Evolutionary conservation across 805 yeast species (phyloP).

Genomic region (Lipomyces yamadae): DNA sequence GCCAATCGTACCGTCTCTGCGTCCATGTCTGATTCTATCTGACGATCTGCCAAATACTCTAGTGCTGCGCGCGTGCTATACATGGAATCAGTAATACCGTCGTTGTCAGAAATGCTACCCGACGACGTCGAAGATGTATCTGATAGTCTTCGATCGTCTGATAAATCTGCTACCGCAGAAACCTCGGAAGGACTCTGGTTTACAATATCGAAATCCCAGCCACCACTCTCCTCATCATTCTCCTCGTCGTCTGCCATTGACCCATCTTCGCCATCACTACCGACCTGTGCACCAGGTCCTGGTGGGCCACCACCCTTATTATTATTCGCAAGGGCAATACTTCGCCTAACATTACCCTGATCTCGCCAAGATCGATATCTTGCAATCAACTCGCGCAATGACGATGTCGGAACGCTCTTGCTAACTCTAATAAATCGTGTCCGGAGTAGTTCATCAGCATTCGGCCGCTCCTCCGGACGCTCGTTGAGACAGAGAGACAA

Average conservation of each 20-base stretch:
- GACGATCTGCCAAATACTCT: constrained; percentile 5
- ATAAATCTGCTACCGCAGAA: not conserved
- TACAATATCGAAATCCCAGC: constrained; percentile 36
- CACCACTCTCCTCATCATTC: constrained; percentile 10
- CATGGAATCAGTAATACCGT: not conserved
- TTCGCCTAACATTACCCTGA: constrained; percentile 56
- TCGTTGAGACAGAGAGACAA: constrained; percentile 93
- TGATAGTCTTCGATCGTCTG: not conserved
- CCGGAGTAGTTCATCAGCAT: constrained; percentile 81
- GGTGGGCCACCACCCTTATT: constrained; percentile 6
- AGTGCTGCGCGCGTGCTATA: not conserved
- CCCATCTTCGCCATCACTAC: constrained; percentile 38
- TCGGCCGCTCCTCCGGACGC: constrained; percentile 83
- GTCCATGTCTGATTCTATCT: constrained; percentile 4
- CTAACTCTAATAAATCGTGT: constrained; percentile 72
- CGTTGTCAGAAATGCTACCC: not conserved
- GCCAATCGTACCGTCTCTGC: constrained; percentile 9
- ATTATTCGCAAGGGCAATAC: constrained; percentile 45
- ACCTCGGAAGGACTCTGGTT: constrained; percentile 3
- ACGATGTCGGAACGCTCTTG: constrained; percentile 61
- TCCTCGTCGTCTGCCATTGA: constrained; percentile 44
- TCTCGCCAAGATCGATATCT: constrained; percentile 60
- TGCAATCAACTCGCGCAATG: constrained; percentile 74
- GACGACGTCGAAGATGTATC: not conserved
- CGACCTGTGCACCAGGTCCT: constrained; percentile 30